Conservation (phyloP, 441 rosid species). For the Mallotus japonicus region DNA sequence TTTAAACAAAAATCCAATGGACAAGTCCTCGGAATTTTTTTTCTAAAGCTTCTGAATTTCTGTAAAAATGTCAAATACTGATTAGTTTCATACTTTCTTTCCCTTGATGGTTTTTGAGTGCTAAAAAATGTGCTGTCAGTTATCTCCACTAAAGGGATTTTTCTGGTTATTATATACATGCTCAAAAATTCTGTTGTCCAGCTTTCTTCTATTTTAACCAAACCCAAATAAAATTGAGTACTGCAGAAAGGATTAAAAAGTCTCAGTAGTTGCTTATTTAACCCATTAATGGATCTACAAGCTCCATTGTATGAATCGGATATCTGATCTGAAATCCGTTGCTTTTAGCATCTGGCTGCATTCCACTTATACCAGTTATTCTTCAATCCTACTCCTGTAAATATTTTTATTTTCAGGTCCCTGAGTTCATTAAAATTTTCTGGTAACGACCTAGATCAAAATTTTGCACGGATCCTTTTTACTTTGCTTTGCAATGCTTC, state of each 20-base stretch:
- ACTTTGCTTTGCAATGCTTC: constrained; percentile 58
- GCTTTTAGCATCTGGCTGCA: background rate
- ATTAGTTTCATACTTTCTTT: background rate
- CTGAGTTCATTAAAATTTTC: constrained; percentile 58
- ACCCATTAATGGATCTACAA: background rate
- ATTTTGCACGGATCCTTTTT: constrained; percentile 48
- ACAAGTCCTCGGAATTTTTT: background rate
- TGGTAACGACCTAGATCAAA: constrained; percentile 46
- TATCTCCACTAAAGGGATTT: background rate
- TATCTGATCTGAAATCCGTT: background rate
- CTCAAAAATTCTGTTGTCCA: background rate
- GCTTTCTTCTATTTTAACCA: background rate
- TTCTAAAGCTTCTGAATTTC: constrained; percentile 1
- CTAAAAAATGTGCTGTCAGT: background rate
- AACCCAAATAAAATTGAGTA: background rate
- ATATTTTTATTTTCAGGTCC: constrained; percentile 48
- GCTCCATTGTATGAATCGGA: background rate
- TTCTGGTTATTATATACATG: background rate
- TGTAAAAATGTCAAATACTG: background rate
- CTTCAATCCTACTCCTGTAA: background rate
- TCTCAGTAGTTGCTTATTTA: background rate
- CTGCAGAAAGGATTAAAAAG: background rate
- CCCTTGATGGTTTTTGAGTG: constrained; percentile 1
- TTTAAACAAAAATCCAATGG: background rate
- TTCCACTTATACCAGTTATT: background rate